Evolutionary conservation across 305 asterid species (phyloP).

Genomic region (Fraxinus sp.): DNA sequence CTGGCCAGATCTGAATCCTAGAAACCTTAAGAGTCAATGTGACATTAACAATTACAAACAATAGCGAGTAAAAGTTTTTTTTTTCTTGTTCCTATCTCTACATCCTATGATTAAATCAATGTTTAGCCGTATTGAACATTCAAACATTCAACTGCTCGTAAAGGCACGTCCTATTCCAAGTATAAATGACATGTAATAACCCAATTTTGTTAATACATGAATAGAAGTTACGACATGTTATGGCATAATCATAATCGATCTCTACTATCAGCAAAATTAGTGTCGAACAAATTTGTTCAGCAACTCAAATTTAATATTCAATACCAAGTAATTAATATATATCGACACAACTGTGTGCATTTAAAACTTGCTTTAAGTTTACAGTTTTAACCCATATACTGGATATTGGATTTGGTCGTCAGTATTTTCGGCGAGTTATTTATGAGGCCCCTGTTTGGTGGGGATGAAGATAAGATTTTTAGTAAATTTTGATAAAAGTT

Average conservation of each 20-base stretch:
- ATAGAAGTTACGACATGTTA: neutral
- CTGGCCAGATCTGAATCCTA: neutral
- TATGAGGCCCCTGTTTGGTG: too few species aligned
- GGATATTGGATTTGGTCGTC: neutral
- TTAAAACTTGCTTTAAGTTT: neutral
- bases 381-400: neutral
- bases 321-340: neutral
- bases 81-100: neutral
- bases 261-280: neutral
- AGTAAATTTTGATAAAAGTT: too few species aligned
- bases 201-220: neutral
- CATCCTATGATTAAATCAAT: neutral
- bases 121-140: neutral
- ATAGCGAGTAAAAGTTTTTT: neutral
- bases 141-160: neutral
- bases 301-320: neutral
- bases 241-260: neutral
- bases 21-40: neutral
- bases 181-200: neutral
- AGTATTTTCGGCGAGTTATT: neutral
- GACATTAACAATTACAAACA: neutral
- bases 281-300: neutral
- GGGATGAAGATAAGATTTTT: too few species aligned
- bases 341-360: neutral
- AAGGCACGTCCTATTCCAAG: neutral